phyloP scores from a whole-genome alignment of 164 flowering plant genomes.

The Santalum album region DNA sequence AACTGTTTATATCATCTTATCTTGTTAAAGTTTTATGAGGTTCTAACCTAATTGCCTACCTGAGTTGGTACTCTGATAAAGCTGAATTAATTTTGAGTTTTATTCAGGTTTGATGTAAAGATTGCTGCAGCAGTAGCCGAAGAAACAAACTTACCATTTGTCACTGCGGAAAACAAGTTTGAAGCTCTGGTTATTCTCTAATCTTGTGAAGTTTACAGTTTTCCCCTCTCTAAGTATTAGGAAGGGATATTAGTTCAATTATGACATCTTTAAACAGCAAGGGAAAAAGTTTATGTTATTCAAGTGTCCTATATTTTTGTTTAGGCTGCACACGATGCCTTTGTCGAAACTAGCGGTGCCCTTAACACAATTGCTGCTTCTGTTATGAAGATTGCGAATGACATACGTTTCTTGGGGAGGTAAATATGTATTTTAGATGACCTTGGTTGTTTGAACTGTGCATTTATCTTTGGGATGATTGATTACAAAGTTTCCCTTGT shows the following conservation, averaged over 20 bases:
- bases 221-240: neutral
- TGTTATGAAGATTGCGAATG: conserved; percentile 93
- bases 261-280: neutral
- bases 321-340: conserved; percentile 99
- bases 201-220: neutral
- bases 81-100: too few relatives aligned
- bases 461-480: conserved; percentile 3
- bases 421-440: conserved; percentile 10
- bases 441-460: neutral
- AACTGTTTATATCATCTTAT: too few relatives aligned
- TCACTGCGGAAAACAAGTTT: conserved; percentile 97
- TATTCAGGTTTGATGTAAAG: conserved; percentile 85
- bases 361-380: conserved; percentile 85
- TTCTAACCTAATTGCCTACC: neutral
- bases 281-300: neutral
- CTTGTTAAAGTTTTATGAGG: neutral
- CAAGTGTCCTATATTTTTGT: too few relatives aligned
- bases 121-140: conserved; percentile 97
- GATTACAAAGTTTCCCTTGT: conserved; percentile 9
- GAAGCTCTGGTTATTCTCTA: conserved; percentile 77
- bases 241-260: neutral
- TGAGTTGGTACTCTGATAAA: too few relatives aligned
- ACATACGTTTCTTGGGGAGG: conserved; percentile 91
- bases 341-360: conserved; percentile 95
- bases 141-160: conserved; percentile 84